Evolutionary conservation across 148 eudicot species (phyloP), one percentile per base, ranked within the genome.

Genomic region (Arbutus unedo): DNA sequence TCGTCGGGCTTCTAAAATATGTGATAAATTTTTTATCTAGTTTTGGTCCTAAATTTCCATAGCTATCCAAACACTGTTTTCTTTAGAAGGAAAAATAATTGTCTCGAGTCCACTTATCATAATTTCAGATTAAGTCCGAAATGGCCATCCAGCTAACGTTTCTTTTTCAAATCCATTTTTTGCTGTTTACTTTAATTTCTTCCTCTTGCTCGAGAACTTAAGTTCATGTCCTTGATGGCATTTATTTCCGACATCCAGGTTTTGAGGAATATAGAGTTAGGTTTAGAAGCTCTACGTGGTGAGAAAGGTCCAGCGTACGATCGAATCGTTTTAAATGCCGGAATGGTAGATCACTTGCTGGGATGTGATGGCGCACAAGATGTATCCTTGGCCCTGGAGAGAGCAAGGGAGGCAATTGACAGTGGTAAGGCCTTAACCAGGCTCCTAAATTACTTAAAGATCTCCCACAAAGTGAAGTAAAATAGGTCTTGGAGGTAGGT

Each of bases 261-360:
- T 31, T 85, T 91, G 16, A 95, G 82, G 90, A 96, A 96, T 82
- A 94, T 96, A 85, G 96, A 96, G 86, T 84, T 94, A 79, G 99
- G 99, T 75, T 85, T 96, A 85, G 89, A 95, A 75, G 99, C 98
- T 80, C 90, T 96, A 80, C 88, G 92, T 4, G 99, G 99, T 75
- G 92, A 96, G 85, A 96, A 93, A 85, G 98, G 99, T 47, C 98
- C 99, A 1, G 94, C 97, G 25, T 96, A 96, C 83, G 99, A 96
- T 81, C 91, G 99, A 76, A 89, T 96, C 2, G 87, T 96, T 38
- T 87, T 96, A 70, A 96, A 96, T 45, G 95, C 98, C 55, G 98
- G 89, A 82, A 90, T 96, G 85, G 91, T 87, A 48, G 99, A 96
- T 91, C 99, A 96, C 85, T 93, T 96, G 90, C 90, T 96, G 51